A percentile compares a stretch with the other conserved stretches of the same genome.
These are phyloP conservation scores for Suillus plorans DNA, from an alignment of 768 basidiomycete species.

Conservation along the genomic window DNA sequence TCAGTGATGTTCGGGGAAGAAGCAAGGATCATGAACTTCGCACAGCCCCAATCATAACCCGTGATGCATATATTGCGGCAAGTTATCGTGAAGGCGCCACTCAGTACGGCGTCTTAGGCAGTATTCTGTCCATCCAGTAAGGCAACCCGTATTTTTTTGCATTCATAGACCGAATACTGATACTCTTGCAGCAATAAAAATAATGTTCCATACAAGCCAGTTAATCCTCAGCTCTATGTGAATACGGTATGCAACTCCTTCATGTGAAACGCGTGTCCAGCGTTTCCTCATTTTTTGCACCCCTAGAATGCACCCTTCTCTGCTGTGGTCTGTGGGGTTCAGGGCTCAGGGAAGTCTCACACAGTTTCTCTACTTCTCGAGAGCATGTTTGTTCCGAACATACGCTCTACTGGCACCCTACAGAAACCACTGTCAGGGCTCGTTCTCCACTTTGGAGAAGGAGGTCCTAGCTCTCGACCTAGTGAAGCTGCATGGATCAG, in stretches of 20 bases:
- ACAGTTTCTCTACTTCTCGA: slow-evolving; percentile 69
- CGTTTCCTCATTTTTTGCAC: slow-evolving; percentile 1
- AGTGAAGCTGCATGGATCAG: slow-evolving; percentile 68
- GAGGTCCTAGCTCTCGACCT: slow-evolving; percentile 54
- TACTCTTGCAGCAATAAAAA: slow-evolving; percentile 31
- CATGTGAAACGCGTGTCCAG: not conserved
- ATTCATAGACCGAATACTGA: not conserved
- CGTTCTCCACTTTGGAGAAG: slow-evolving; percentile 70
- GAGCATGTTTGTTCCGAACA: slow-evolving; percentile 62
- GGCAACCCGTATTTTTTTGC: slow-evolving; percentile 4
- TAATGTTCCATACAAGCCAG: slow-evolving; percentile 26
- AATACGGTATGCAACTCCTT: slow-evolving; percentile 52
- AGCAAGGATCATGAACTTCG: slow-evolving; percentile 32
- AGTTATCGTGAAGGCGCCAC: slow-evolving; percentile 33
- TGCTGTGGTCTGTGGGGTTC: slow-evolving; percentile 73
- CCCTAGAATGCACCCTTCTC: slow-evolving; percentile 71
- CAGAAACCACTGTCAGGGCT: slow-evolving; percentile 59
- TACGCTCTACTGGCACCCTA: slow-evolving; percentile 48
- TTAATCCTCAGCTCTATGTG: slow-evolving; percentile 58
- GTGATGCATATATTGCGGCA: slow-evolving; percentile 44
- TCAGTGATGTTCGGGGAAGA: slow-evolving; percentile 18
- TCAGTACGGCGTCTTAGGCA: slow-evolving; percentile 68
- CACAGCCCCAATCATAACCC: slow-evolving; percentile 53
- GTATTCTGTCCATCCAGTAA: slow-evolving; percentile 45
- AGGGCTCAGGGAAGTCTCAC: slow-evolving; percentile 77